A percentile compares a stretch with the other conserved stretches of the same genome.
Evolutionary conservation across 2,329 filamentous ascomycete genomes (phyloP).

Genomic region (Incumbomyces delicatus): DNA sequence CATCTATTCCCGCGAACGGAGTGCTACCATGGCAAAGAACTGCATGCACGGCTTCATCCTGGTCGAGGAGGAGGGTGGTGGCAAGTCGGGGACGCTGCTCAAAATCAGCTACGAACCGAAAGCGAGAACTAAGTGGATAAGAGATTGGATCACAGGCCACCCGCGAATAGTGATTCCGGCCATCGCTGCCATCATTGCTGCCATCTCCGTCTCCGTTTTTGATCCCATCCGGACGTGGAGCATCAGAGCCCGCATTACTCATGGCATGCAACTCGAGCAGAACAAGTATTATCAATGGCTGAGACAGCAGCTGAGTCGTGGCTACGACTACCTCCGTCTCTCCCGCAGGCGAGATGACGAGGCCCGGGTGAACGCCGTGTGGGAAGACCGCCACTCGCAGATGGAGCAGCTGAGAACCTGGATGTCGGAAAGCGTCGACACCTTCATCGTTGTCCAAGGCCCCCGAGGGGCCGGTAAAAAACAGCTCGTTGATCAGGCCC

Average conservation of each 20-base stretch:
- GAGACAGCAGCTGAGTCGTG: conserved; percentile 49
- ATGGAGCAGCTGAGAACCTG: conserved; percentile 76
- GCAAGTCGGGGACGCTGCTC: conserved; percentile 64
- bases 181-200: conserved; percentile 69
- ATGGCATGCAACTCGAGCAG: conserved; percentile 63
- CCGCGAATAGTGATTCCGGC: conserved; percentile 80
- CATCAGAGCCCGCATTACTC: conserved; percentile 76
- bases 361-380: conserved; percentile 67
- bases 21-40: conserved; percentile 80
- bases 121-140: conserved; percentile 66
- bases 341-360: conserved; percentile 45
- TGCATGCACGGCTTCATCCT: conserved; percentile 81
- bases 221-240: conserved; percentile 92
- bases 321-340: conserved; percentile 35
- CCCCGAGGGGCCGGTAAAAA: conserved; percentile 85
- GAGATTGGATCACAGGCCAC: conserved; percentile 79
- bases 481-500: conserved; percentile 76
- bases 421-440: conserved; percentile 80
- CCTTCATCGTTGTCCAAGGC: conserved; percentile 88
- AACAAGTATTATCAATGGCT: conserved; percentile 68
- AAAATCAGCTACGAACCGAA: conserved; percentile 76
- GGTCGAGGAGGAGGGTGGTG: conserved; percentile 58
- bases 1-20: conserved; percentile 62
- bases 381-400: conserved; percentile 73
- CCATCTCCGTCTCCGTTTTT: conserved; percentile 77